A percentile compares a stretch with the other conserved stretches of the same genome.
Conservation (phyloP, 176 grass and related monocot species). For the Microstegium vimineum region DNA sequence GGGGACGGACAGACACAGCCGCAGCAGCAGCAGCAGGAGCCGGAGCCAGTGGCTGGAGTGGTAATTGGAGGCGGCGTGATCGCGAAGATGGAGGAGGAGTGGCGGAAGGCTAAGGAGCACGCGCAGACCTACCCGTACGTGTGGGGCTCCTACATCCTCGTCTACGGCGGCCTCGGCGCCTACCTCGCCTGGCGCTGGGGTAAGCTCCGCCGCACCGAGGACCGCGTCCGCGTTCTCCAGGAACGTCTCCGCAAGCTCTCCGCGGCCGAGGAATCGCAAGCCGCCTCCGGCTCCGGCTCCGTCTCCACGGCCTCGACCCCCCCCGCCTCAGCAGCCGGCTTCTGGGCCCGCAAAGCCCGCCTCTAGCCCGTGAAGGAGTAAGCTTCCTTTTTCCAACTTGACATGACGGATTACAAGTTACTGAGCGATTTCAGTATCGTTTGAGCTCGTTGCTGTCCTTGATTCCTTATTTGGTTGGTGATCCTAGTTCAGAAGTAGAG, state of each 20-base stretch:
- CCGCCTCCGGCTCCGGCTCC: background rate
- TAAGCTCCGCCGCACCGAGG: constrained; percentile 93
- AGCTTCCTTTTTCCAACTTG: constrained; percentile 14
- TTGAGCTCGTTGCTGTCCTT: constrained; percentile 6
- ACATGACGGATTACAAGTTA: background rate
- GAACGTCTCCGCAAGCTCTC: constrained; percentile 65
- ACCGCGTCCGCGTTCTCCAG: constrained; percentile 68
- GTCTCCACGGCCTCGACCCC: background rate
- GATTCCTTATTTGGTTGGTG: background rate
- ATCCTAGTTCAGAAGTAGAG: constrained; percentile 19
- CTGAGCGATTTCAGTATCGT: background rate
- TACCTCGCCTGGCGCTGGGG: constrained; percentile 72
- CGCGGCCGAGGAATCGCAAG: constrained; percentile 52
- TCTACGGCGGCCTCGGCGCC: constrained; percentile 68
- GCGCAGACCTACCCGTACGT: constrained; percentile 96
- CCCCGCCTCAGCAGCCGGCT: background rate
- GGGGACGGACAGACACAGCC: constrained; percentile 27
- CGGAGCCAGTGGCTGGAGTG: background rate
- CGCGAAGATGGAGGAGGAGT: constrained; percentile 56
- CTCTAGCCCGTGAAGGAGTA: constrained; percentile 25
- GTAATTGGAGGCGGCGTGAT: constrained; percentile 21
- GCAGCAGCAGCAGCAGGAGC: background rate
- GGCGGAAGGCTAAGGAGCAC: constrained; percentile 75
- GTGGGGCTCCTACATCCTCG: constrained; percentile 96
- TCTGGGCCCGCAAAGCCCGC: constrained; percentile 9